Percentiles rank a stretch among this genome's conserved stretches.
Conservation (phyloP, 2,329 filamentous ascomycete species). For the Neonectria ditissima region DNA sequence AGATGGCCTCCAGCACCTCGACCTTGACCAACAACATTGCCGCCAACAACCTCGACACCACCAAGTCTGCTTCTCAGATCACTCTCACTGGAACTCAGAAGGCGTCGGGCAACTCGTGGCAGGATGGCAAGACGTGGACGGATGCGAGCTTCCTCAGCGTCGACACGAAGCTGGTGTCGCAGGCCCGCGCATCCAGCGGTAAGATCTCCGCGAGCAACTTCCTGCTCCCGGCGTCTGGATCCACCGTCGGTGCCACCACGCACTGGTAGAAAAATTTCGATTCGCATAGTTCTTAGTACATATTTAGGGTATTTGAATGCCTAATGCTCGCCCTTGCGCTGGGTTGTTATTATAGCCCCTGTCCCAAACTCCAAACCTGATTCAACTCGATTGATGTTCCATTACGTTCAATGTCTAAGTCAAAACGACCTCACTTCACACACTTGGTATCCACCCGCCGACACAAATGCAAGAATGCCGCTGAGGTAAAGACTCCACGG, state of each 20-base stretch:
- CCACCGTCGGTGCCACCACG: constrained; percentile 30
- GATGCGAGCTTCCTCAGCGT: constrained; percentile 53
- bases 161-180: constrained; percentile 49
- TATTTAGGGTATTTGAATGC: neutral
- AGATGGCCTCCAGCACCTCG: constrained; percentile 49
- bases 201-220: constrained; percentile 56
- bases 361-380: neutral
- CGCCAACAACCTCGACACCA: constrained; percentile 36
- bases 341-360: too few relatives aligned
- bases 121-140: constrained; percentile 51
- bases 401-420: too few relatives aligned
- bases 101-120: constrained; percentile 57
- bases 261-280: constrained; percentile 10
- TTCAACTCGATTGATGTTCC: too few relatives aligned
- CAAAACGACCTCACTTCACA: neutral
- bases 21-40: constrained; percentile 54
- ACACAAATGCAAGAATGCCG: constrained; percentile 11
- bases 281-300: neutral
- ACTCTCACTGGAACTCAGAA: constrained; percentile 41
- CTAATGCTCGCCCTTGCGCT: too few relatives aligned
- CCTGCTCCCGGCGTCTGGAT: constrained; percentile 50
- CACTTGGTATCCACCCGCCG: constrained; percentile 11
- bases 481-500: constrained; percentile 19
- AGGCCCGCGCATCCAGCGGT: constrained; percentile 50
- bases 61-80: constrained; percentile 45